These are phyloP conservation scores for Kodamaea lidongshanica DNA, from an alignment of 805 yeast genomes.

Conservation along the genomic window DNA sequence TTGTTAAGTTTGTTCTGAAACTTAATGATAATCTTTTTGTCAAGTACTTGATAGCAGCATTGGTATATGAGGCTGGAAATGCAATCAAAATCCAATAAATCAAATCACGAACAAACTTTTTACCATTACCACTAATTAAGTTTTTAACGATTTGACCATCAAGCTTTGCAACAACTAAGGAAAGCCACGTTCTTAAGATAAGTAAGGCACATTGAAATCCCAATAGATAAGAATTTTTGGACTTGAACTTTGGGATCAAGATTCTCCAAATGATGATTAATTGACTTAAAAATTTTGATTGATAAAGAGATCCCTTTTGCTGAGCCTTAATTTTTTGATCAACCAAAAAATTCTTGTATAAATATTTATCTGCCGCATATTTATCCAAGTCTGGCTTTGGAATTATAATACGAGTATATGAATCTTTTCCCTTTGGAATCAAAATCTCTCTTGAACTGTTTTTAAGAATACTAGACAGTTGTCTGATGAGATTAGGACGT, in stretches of 20 bases:
- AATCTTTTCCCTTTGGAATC: conserved; percentile 41
- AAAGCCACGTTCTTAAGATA: conserved; percentile 78
- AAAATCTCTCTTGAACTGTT: conserved; percentile 43
- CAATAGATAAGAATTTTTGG: conserved; percentile 61
- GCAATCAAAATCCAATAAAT: conserved; percentile 86
- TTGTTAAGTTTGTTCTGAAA: conserved; percentile 74
- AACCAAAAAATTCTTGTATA: conserved; percentile 42
- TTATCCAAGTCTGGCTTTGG: conserved; percentile 44
- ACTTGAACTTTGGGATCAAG: conserved; percentile 66
- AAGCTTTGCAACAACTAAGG: conserved; percentile 75
- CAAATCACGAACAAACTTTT: conserved; percentile 68
- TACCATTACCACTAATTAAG: conserved; percentile 74
- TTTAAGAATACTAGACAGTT: conserved; percentile 36
- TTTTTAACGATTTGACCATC: conserved; percentile 92
- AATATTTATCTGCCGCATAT: conserved; percentile 51
- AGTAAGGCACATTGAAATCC: conserved; percentile 68
- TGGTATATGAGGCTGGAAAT: conserved; percentile 87
- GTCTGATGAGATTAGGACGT: conserved; percentile 35
- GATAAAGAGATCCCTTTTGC: conserved; percentile 29
- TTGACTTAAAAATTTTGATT: conserved; percentile 67
- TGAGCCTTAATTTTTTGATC: conserved; percentile 22
- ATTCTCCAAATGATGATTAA: conserved; percentile 72
- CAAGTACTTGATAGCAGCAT: conserved; percentile 78
- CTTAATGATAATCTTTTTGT: conserved; percentile 72
- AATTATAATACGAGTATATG: conserved; percentile 36